Base-by-base conservation (phyloP, 179 eudicot species). In the Gypsophila paniculata region DNA sequence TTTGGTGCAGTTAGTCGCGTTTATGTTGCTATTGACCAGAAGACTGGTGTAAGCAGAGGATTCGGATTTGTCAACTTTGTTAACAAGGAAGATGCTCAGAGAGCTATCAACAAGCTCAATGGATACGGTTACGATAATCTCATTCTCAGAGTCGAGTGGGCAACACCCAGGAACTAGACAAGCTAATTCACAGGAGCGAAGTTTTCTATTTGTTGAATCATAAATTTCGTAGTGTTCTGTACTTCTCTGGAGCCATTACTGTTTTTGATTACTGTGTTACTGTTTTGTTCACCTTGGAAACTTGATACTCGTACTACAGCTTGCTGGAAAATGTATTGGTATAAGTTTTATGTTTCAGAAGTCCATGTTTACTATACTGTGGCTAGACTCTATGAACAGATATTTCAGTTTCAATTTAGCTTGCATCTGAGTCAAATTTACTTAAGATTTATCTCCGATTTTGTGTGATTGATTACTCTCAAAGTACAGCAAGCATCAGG, bases 51-150 rank as follows among this genome's bases (percentile, higher is more conserved):
- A 66, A 91, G 96, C 77, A 79, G 97, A 78, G 97, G 97, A 12
- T 90, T 92, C 68, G 96, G 96, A 38, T 92, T 92, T 36, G 94
- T 92, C 18, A 92, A 90, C 77, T 92, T 92, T 79, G 88, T 79
- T 5, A 82, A 46, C 78, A 83, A 78, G 85, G 97, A 91, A 64
- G 93, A 91, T 66, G 97, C 86, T 11, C 85, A 91, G 70, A 86
- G 84, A 32, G 97, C 97, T 8, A 91, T 91, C 72, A 80, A 74
- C 68, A 91, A 91, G 61, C 97, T 91, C 17, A 91, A 91, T 79
- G 97, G 97, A 23, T 91, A 91, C 84, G 97, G 97, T 55, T 91
- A 91, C 52, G 97, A 91, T 64, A 91, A 82, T 77, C 93, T 91
- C 73, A 91, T 91, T 68, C 89, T 91, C 21, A 78, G 88, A 21